These are phyloP conservation scores for Orbilia brochopaga DNA, from an alignment of 2,329 filamentous ascomycete species.

Conservation along the genomic window DNA sequence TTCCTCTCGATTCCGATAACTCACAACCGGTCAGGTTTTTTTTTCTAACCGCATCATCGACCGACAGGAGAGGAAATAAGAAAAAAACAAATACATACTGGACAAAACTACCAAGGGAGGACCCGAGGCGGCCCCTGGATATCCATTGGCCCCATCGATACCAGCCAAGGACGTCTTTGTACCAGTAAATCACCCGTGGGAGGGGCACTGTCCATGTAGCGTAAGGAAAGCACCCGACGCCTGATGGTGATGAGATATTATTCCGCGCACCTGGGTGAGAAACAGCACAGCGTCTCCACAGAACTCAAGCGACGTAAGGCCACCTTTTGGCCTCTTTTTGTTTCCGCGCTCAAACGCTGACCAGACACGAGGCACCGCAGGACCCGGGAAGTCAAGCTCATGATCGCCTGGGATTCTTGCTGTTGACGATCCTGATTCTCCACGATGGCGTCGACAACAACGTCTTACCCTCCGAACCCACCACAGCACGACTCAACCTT, in stretches of 20 bases:
- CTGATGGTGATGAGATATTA: constrained; percentile 51
- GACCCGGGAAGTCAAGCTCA: constrained; percentile 34
- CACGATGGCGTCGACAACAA: constrained; percentile 50
- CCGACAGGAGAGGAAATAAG: constrained; percentile 43
- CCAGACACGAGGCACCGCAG: constrained; percentile 20
- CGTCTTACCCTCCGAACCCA: constrained; percentile 48
- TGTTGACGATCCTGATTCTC: constrained; percentile 37
- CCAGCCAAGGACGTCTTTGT: constrained; percentile 50
- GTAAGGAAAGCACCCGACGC: constrained; percentile 48
- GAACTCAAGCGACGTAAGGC: constrained; percentile 45
- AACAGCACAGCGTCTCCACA: constrained; percentile 31
- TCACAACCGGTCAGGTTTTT: constrained; percentile 33
- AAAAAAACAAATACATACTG: constrained; percentile 23
- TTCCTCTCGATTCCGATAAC: constrained; percentile 42
- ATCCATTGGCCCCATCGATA: constrained; percentile 51
- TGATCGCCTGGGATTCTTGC: constrained; percentile 36
- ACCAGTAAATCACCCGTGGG: constrained; percentile 48
- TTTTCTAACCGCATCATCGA: constrained; percentile 49
- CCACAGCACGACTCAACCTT: constrained; percentile 48
- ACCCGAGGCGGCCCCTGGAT: constrained; percentile 49
- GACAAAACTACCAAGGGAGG: constrained; percentile 43
- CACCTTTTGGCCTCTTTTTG: constrained; percentile 29
- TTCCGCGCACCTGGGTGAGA: constrained; percentile 48
- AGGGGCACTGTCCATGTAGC: constrained; percentile 51
- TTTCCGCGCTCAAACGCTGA: constrained; percentile 25